Percentiles rank a stretch among this genome's conserved stretches.
These are phyloP conservation scores for Kalmanozyma brasiliensis DNA, from an alignment of 1,284 basidiomycete genomes.

Conservation along the genomic window DNA sequence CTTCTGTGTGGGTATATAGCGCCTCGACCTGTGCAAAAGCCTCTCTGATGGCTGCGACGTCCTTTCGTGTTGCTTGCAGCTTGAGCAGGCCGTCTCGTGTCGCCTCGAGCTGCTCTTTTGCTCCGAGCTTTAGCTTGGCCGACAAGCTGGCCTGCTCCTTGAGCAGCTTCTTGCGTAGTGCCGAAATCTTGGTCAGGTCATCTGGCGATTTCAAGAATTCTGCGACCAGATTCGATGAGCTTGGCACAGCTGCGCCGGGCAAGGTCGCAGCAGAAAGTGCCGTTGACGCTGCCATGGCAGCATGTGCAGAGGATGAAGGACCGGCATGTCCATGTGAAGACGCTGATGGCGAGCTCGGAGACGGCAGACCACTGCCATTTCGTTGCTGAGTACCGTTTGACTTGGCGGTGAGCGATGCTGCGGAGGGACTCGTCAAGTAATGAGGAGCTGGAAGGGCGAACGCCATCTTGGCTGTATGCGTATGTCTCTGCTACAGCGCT, in stretches of 20 bases:
- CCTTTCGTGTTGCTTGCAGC: slow-evolving; percentile 81
- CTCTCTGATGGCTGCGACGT: slow-evolving; percentile 87
- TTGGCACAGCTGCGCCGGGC: slow-evolving; percentile 13
- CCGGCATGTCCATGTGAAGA: slow-evolving; percentile 29
- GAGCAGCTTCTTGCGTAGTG: slow-evolving; percentile 91
- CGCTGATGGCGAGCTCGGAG: slow-evolving; percentile 17
- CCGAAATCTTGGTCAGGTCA: slow-evolving; percentile 87
- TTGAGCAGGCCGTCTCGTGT: slow-evolving; percentile 89
- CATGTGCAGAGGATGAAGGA: slow-evolving; percentile 12
- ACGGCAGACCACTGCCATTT: slow-evolving; percentile 3
- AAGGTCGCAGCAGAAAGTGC: slow-evolving; percentile 26
- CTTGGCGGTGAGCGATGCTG: slow-evolving; percentile 3
- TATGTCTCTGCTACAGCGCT: not conserved
- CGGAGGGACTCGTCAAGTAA: slow-evolving; percentile 7
- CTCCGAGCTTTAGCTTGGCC: slow-evolving; percentile 87
- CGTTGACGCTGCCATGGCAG: slow-evolving; percentile 19
- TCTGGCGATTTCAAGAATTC: slow-evolving; percentile 75
- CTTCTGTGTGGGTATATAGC: slow-evolving; percentile 67
- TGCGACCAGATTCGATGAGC: slow-evolving; percentile 49
- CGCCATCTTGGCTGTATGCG: slow-evolving; percentile 17
- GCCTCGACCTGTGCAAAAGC: slow-evolving; percentile 90
- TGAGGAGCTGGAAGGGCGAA: slow-evolving; percentile 28
- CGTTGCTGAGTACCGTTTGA: slow-evolving; percentile 17
- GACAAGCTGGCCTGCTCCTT: slow-evolving; percentile 98
- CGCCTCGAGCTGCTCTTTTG: slow-evolving; percentile 91